Evolutionary conservation across 2,329 filamentous ascomycete species (phyloP).

Genomic region (Chaetothyriales sp.): DNA sequence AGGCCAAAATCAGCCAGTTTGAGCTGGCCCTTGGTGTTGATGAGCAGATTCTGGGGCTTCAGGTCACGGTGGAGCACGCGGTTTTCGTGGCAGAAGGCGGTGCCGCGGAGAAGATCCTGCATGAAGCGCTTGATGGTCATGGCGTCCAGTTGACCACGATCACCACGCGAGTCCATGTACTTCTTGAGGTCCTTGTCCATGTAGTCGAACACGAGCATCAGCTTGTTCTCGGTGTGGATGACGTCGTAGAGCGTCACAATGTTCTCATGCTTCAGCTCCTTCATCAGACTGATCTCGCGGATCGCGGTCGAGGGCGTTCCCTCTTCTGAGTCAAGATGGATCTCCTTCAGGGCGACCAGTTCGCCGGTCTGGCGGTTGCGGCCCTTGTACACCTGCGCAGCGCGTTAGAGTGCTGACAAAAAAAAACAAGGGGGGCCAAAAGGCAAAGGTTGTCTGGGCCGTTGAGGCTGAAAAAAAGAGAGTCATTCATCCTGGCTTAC

Average conservation of each 20-base stretch:
- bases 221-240: constrained; percentile 98
- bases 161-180: constrained; percentile 91
- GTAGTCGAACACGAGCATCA: constrained; percentile 98
- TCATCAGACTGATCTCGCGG: constrained; percentile 97
- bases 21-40: constrained; percentile 71
- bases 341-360: constrained; percentile 93
- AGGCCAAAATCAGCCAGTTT: constrained; percentile 85
- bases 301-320: constrained; percentile 90
- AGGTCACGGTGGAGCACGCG: constrained; percentile 85
- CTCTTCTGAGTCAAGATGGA: constrained; percentile 96
- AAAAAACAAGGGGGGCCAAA: not conserved
- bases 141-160: constrained; percentile 76
- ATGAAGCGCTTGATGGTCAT: constrained; percentile 96
- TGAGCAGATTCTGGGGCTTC: constrained; percentile 81
- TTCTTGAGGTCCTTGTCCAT: constrained; percentile 98
- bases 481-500: too few species aligned
- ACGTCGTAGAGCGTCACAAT: constrained; percentile 96
- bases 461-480: too few species aligned
- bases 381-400: constrained; percentile 87
- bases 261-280: constrained; percentile 97
- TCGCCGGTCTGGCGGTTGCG: constrained; percentile 94
- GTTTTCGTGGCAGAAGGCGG: constrained; percentile 96
- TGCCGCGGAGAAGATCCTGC: constrained; percentile 89
- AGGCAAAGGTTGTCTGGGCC: not conserved
- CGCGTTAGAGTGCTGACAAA: constrained; percentile 13